These are phyloP conservation scores for slime mould (Dictyostelium discoideum) DNA, from an alignment of 78 protist species.

Conservation along the genomic window DNA sequence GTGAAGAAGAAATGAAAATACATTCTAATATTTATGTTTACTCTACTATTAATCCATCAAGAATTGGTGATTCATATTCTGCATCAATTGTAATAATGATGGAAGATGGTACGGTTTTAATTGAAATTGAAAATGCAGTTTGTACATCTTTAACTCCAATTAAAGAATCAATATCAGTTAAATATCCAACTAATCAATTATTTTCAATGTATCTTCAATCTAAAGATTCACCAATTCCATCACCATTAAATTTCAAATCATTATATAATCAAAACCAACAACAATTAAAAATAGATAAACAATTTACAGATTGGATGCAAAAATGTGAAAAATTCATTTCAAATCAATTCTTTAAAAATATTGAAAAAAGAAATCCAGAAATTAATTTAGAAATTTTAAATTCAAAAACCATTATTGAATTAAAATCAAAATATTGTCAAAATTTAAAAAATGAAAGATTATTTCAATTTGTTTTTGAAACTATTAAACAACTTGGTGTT, in stretches of 20 bases:
- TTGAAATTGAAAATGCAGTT: background rate
- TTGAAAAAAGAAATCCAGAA: background rate
- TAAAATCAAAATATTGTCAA: background rate
- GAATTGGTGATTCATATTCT: conserved; percentile 5
- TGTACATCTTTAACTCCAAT: background rate
- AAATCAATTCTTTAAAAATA: background rate
- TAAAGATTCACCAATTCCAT: background rate
- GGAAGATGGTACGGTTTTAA: background rate
- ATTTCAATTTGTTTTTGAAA: conserved; percentile 2
- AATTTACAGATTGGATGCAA: background rate
- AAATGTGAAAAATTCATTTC: background rate
- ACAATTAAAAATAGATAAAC: background rate
- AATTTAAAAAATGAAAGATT: background rate
- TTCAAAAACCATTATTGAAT: background rate
- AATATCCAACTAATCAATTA: background rate
- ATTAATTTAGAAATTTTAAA: background rate
- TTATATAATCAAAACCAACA: background rate
- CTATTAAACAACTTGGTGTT: background rate
- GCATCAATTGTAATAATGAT: background rate
- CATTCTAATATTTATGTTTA: background rate
- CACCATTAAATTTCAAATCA: background rate
- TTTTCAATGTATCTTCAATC: background rate
- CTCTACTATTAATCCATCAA: background rate
- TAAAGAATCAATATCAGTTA: background rate
- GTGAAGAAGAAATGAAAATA: background rate